These are phyloP conservation scores for Abrus pulchellus DNA, from an alignment of 306 rosid genomes.

Conservation along the genomic window DNA sequence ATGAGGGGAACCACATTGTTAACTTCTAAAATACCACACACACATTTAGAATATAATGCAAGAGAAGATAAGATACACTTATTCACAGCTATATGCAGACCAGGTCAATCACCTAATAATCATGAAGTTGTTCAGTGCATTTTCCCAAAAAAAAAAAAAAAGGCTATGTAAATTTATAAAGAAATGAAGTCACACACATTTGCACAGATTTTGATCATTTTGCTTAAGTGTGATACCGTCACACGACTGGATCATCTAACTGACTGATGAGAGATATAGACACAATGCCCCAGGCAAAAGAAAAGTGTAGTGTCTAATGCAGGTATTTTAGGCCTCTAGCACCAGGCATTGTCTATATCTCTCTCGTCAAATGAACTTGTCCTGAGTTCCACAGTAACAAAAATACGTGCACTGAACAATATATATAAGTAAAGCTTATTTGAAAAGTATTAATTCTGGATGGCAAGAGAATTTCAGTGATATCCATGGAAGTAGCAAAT, in stretches of 20 bases:
- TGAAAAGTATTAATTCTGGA: not conserved
- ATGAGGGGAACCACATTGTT: not conserved
- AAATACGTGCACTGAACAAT: not conserved
- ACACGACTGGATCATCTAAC: not conserved
- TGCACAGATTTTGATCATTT: not conserved
- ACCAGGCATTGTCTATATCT: not conserved
- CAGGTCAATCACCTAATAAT: not conserved
- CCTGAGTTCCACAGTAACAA: not conserved
- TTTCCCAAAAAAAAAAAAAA: conserved; percentile 2
- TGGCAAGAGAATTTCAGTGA: not conserved
- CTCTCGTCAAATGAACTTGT: conserved; percentile 15
- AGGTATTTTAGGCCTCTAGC: conserved; percentile 20
- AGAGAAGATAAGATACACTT: not conserved
- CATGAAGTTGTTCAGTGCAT: not conserved
- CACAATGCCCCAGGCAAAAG: not conserved
- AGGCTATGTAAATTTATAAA: not conserved
- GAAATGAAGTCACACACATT: not conserved
- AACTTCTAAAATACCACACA: not conserved
- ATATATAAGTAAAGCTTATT: not conserved
- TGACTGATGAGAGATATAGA: not conserved
- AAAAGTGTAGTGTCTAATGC: not conserved
- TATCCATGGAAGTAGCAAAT: not conserved
- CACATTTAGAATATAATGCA: not conserved
- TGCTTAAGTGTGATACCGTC: not conserved
- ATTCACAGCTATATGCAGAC: not conserved